A percentile compares a stretch with the other conserved stretches of the same genome.
Conservation (phyloP, 140 eudicot genomes). For the Flaveria floridana region DNA sequence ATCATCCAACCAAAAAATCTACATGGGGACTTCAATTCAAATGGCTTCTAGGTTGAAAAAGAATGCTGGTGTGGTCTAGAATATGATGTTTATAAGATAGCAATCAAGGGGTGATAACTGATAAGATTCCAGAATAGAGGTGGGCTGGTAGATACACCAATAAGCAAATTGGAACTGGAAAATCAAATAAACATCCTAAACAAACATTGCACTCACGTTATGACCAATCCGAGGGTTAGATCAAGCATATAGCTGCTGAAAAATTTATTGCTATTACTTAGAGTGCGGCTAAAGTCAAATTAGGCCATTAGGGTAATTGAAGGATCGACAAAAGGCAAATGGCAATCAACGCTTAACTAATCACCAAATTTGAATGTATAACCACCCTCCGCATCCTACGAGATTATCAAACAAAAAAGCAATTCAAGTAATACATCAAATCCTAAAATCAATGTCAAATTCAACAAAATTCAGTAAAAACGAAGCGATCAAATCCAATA, state of each 20-base stretch:
- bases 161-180: conserved; percentile 30
- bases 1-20: conserved; percentile 36
- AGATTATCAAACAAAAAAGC: conserved; percentile 12
- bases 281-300: conserved; percentile 27
- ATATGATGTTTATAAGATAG: conserved; percentile 23
- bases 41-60: conserved; percentile 33
- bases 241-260: conserved; percentile 17
- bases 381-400: conserved; percentile 30
- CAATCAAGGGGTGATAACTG: conserved; percentile 9
- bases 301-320: conserved; percentile 20
- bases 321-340: conserved; percentile 21
- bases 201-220: conserved; percentile 25
- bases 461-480: conserved; percentile 3
- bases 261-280: conserved; percentile 20
- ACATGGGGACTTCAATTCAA: conserved; percentile 32
- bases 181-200: conserved; percentile 33
- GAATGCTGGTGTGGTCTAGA: conserved; percentile 28
- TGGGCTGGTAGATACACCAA: conserved; percentile 28
- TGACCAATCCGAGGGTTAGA: conserved; percentile 32
- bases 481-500: conserved; percentile 24
- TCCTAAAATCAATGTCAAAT: conserved; percentile 5
- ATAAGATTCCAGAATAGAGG: conserved; percentile 14
- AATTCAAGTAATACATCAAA: conserved; percentile 22
- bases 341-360: conserved; percentile 31
- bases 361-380: conserved; percentile 17